Conservation (phyloP, 306 rosid species). For the Dalbergia oliveri region DNA sequence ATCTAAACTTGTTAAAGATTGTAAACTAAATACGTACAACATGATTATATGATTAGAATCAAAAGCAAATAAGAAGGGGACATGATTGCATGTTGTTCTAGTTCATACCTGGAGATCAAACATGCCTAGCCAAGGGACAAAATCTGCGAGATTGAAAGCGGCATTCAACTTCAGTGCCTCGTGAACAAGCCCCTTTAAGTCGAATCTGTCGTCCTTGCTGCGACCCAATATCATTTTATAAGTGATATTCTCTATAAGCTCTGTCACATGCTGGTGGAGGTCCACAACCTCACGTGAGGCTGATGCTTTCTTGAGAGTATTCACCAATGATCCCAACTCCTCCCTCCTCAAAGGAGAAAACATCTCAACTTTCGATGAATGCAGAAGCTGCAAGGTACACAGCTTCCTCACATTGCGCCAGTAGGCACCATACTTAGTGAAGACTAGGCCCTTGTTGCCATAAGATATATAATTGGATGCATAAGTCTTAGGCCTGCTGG, state of each 20-base stretch:
- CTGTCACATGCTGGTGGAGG: background rate
- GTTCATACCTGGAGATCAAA: slow-evolving; percentile 42
- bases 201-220: slow-evolving; percentile 12
- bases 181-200: slow-evolving; percentile 6
- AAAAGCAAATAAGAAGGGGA: background rate
- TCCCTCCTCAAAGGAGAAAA: slow-evolving; percentile 35
- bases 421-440: background rate
- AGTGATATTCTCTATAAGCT: slow-evolving; percentile 8
- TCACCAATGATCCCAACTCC: slow-evolving; percentile 8
- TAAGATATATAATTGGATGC: background rate
- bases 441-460: slow-evolving; percentile 31
- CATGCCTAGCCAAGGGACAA: slow-evolving; percentile 15
- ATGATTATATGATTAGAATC: no score
- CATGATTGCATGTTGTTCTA: background rate
- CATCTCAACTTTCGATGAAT: slow-evolving; percentile 23
- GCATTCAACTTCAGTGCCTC: background rate
- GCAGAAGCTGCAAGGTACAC: slow-evolving; percentile 34
- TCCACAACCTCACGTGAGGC: background rate
- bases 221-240: slow-evolving; percentile 36
- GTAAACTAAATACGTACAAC: background rate
- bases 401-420: slow-evolving; percentile 42
- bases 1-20: background rate
- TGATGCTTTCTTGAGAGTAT: background rate
- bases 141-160: slow-evolving; percentile 41
- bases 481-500: background rate